phyloP scores from a whole-genome alignment of 1,139 yeast species.

The Lizanozyma gosingica region DNA sequence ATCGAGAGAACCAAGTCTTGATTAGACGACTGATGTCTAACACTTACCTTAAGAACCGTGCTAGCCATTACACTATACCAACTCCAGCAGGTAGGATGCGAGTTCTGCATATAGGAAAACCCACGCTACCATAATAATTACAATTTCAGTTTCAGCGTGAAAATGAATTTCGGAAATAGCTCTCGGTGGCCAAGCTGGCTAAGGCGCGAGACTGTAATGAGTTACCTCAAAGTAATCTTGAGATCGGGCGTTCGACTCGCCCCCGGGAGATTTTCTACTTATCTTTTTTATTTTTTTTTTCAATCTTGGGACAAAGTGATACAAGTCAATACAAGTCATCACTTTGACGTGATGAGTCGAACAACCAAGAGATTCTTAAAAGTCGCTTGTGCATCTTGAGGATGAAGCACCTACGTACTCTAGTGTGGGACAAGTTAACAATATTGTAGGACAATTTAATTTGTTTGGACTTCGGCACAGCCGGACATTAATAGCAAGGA shows the following conservation, averaged over 20 bases:
- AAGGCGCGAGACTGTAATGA: constrained; percentile 53
- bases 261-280: constrained; percentile 39
- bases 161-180: constrained; percentile 9
- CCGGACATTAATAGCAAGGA: too few relatives aligned
- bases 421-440: neutral
- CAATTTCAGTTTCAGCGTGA: too few relatives aligned
- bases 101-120: neutral
- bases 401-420: too few relatives aligned
- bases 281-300: constrained; percentile 14
- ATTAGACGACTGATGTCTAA: too few relatives aligned
- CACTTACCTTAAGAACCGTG: too few relatives aligned
- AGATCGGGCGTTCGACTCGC: constrained; percentile 59
- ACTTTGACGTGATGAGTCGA: too few relatives aligned
- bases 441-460: neutral
- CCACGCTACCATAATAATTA: too few relatives aligned
- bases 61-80: neutral
- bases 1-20: too few relatives aligned
- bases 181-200: constrained; percentile 55
- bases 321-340: too few relatives aligned
- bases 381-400: too few relatives aligned
- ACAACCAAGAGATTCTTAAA: too few relatives aligned
- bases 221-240: constrained; percentile 37
- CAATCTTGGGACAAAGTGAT: neutral
- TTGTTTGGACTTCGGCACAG: too few relatives aligned
- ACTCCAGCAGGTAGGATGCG: neutral